Evolutionary conservation across 768 basidiomycete genomes (phyloP).

Genomic region (Boletus patriciae): DNA sequence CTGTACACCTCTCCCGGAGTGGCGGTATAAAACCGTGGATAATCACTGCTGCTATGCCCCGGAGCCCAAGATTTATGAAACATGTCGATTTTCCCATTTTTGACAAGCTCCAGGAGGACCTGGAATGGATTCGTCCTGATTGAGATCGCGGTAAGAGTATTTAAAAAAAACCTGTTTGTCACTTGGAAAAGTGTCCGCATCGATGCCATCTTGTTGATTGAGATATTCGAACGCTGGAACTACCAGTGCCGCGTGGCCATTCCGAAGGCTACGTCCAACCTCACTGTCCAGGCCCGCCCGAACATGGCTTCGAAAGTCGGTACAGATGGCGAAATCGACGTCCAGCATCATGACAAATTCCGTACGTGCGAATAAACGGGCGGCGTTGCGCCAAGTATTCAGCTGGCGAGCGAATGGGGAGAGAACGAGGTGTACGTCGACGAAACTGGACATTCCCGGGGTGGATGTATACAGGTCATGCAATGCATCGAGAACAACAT

Average conservation of each 20-base stretch:
- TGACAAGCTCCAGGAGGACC: conserved; percentile 60
- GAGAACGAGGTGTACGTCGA: conserved; percentile 85
- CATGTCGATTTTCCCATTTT: too few species aligned
- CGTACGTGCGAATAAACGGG: conserved; percentile 80
- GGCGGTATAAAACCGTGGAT: conserved; percentile 62
- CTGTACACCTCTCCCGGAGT: conserved; percentile 68
- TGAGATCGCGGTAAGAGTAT: background rate
- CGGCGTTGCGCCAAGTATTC: conserved; percentile 88
- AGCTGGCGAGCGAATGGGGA: conserved; percentile 82
- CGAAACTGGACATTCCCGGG: conserved; percentile 61
- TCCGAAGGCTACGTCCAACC: conserved; percentile 44
- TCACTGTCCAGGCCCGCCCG: conserved; percentile 39
- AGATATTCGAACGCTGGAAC: too few species aligned
- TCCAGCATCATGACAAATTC: conserved; percentile 90
- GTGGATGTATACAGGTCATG: conserved; percentile 67
- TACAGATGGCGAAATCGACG: conserved; percentile 84
- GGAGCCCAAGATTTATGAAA: conserved; percentile 75
- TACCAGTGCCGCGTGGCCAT: conserved; percentile 73
- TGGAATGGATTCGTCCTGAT: conserved; percentile 21
- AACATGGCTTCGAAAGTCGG: conserved; percentile 68
- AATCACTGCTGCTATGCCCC: conserved; percentile 83
- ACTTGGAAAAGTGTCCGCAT: too few species aligned
- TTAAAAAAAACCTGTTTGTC: too few species aligned
- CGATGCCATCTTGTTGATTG: too few species aligned
- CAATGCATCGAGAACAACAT: conserved; percentile 58